A percentile compares a stretch with the other conserved stretches of the same genome.
These are phyloP conservation scores for Sporothrix brunneoviolacea DNA, from an alignment of 2,329 filamentous ascomycete genomes.

Conservation along the genomic window DNA sequence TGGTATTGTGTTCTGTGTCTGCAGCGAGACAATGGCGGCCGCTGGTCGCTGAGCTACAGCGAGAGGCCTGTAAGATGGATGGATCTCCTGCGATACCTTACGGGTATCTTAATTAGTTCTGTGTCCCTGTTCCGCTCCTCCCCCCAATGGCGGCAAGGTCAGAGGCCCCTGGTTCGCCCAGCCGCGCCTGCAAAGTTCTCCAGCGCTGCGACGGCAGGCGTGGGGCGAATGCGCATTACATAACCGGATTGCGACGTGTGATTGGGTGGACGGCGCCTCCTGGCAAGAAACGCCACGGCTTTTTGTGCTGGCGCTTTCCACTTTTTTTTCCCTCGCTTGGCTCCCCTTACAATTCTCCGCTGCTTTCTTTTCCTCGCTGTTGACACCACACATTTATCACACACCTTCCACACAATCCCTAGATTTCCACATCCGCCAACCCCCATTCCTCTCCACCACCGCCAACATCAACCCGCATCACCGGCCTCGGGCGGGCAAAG, in stretches of 20 bases:
- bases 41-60: too few relatives aligned
- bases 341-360: constrained; percentile 11
- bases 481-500: neutral
- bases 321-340: constrained; percentile 7
- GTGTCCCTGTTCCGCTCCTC: too few relatives aligned
- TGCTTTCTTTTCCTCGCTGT: constrained; percentile 11
- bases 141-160: too few relatives aligned
- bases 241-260: neutral
- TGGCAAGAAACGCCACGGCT: neutral
- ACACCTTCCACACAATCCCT: constrained; percentile 15
- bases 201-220: too few relatives aligned
- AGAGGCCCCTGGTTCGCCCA: too few relatives aligned
- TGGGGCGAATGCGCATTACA: neutral
- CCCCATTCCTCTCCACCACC: constrained; percentile 9
- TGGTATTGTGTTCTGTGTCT: too few relatives aligned
- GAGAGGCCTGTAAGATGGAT: too few relatives aligned
- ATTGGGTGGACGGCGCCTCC: constrained; percentile 1
- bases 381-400: constrained; percentile 16
- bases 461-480: neutral
- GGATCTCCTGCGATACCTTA: too few relatives aligned
- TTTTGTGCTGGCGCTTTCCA: constrained; percentile 6
- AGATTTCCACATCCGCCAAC: constrained; percentile 13
- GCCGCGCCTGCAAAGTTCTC: too few relatives aligned
- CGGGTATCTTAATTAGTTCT: too few relatives aligned
- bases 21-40: too few relatives aligned